phyloP scores from a whole-genome alignment of 2,329 filamentous ascomycete species.

The Apiospora sp. region DNA sequence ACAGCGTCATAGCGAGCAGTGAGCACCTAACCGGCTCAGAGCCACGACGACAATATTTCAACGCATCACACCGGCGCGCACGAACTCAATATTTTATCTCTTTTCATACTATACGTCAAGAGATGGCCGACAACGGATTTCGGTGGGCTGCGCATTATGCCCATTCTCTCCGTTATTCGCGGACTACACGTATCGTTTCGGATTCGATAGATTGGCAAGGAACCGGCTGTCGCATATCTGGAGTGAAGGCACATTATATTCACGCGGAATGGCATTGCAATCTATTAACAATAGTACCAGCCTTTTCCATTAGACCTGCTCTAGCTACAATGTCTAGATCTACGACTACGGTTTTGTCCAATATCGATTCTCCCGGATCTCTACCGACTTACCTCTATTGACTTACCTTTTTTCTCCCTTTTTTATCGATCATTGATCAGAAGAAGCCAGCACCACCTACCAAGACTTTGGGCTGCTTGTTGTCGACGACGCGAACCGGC shows the following conservation, averaged over 20 bases:
- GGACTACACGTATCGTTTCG: too few species aligned
- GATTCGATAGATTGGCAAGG: neutral
- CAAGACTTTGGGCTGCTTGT: neutral
- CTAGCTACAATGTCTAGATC: neutral
- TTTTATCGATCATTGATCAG: neutral
- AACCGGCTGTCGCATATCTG: neutral
- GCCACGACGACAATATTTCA: neutral
- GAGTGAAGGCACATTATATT: neutral
- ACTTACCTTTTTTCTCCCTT: neutral
- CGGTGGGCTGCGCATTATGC: too few species aligned
- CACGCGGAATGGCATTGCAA: neutral
- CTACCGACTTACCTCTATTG: neutral
- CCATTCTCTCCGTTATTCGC: too few species aligned
- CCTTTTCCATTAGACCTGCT: neutral
- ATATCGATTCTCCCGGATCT: neutral
- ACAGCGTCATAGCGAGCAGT: neutral
- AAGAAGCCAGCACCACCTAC: slow-evolving; percentile 3
- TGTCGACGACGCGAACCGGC: neutral
- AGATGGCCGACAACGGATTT: too few species aligned
- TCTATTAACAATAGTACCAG: neutral
- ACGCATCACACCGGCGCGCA: neutral
- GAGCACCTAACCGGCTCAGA: neutral
- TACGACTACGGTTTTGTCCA: neutral
- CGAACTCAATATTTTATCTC: neutral
- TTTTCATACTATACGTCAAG: too few species aligned